Base-by-base conservation (phyloP, 805 yeast genomes). In the Pichia heedii region DNA sequence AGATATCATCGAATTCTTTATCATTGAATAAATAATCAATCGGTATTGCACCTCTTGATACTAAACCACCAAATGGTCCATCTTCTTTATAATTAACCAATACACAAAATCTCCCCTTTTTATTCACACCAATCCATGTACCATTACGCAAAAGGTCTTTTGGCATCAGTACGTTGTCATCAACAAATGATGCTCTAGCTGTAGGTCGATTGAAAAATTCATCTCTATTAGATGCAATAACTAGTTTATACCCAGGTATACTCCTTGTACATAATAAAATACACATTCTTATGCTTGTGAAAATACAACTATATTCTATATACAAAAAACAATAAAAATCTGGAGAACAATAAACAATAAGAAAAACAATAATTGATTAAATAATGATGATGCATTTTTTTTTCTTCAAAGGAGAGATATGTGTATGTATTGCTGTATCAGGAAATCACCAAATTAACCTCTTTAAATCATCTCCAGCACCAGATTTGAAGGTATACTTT, bases 221-320 rank as follows among this genome's bases (percentile, higher is more conserved):
- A 57, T 93, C 98, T 37, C 98, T 62, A 57, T 90, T 90, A 4
- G 96, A 85, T 3, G 86, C 64, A 5, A 87, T 57, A 2, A 90
- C 73, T 33, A 90, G 67, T 1, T 94, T 84, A 52, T 78, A 90
- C 19, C 82, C 76, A 0, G 84, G 81, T 56, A 84, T 89, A 2
- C 67, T 70, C 13, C 77, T 74, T 2, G 94, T 73, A 1, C 84
- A 73, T 30, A 87, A 54, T 18, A 86, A 58, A 27, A 88, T 84
- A 63, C 97, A 89, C 97, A 89, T 88, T 15, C 4, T 11, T 36
- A n/a, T n/a, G n/a, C n/a, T n/a, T n/a, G n/a, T n/a, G n/a, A n/a
- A n/a, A n/a, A n/a, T n/a, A n/a, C n/a, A n/a, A n/a, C n/a, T n/a
- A n/a, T n/a, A n/a, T n/a, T n/a, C n/a, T n/a, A n/a, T n/a, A n/a